phyloP scores from a whole-genome alignment of 176 grass and related monocot species.

The Zea luxurians region DNA sequence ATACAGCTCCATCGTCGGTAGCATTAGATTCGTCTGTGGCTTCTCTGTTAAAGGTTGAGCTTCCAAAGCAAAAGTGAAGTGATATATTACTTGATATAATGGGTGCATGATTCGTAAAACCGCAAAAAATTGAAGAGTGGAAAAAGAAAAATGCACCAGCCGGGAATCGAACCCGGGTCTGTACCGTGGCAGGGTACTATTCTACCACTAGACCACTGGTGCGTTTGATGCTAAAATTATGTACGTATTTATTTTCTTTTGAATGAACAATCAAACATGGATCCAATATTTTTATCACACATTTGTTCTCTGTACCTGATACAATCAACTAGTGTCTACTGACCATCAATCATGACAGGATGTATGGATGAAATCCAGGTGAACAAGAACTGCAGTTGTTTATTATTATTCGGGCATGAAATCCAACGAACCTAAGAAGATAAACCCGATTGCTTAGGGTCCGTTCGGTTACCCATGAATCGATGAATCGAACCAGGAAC shows the following conservation, averaged over 20 bases:
- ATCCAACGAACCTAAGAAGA: no score
- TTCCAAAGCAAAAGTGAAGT: background rate
- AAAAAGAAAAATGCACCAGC: slow-evolving; percentile 38
- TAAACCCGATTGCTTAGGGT: no score
- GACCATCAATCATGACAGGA: no score
- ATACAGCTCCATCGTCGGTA: no score
- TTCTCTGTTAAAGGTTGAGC: background rate
- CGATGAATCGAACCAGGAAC: no score
- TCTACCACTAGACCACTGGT: slow-evolving; percentile 88
- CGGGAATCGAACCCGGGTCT: slow-evolving; percentile 68
- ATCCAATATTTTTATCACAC: background rate
- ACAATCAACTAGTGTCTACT: background rate
- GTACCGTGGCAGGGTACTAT: slow-evolving; percentile 86
- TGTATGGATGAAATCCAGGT: background rate
- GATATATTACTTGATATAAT: background rate
- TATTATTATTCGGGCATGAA: no score
- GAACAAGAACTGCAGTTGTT: no score
- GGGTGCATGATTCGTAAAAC: background rate
- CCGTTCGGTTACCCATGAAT: no score
- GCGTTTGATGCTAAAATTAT: background rate
- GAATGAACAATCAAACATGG: background rate
- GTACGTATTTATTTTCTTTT: background rate
- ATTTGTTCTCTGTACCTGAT: background rate
- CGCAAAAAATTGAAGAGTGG: background rate
- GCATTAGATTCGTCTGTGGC: no score